Evolutionary conservation across 352 stramenopile genomes (phyloP).

Genomic region (Globisporangium splendens): DNA sequence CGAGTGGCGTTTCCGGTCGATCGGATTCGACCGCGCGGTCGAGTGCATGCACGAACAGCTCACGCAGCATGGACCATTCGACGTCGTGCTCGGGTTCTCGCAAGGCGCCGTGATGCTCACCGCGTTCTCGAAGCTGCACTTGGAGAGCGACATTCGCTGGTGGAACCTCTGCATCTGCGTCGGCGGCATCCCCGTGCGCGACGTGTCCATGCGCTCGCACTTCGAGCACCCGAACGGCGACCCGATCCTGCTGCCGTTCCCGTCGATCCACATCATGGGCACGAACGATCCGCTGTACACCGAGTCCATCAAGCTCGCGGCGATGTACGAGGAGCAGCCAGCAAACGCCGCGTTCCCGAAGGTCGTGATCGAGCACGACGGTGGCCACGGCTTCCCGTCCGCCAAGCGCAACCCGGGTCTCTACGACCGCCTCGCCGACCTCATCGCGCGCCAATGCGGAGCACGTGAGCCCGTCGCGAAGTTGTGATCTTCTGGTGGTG

Average conservation of each 20-base stretch:
- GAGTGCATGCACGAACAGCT: conserved; percentile 60
- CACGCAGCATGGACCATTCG: conserved; percentile 47
- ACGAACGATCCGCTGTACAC: conserved; percentile 40
- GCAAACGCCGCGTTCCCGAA: conserved; percentile 22
- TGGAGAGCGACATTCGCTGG: conserved; percentile 26
- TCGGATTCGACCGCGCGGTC: conserved; percentile 23
- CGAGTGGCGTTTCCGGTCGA: conserved; percentile 19
- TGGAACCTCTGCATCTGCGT: conserved; percentile 52
- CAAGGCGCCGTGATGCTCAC: conserved; percentile 69
- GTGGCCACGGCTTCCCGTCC: conserved; percentile 58
- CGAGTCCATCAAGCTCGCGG: conserved; percentile 26
- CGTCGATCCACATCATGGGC: conserved; percentile 43
- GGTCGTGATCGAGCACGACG: conserved; percentile 32
- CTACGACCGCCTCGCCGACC: conserved; percentile 26
- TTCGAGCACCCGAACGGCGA: conserved; percentile 28
- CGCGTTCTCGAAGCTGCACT: conserved; percentile 51
- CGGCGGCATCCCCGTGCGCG: conserved; percentile 23
- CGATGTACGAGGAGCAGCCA: conserved; percentile 30
- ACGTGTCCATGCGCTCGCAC: conserved; percentile 22
- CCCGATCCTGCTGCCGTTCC: conserved; percentile 21
- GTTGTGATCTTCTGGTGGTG: not conserved
- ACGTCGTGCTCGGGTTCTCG: conserved; percentile 69
- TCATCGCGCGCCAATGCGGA: conserved; percentile 20
- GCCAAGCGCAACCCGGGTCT: conserved; percentile 34
- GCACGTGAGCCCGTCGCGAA: not conserved